These are phyloP conservation scores for Detonula confervacea DNA, from an alignment of 352 stramenopile genomes.

Conservation along the genomic window DNA sequence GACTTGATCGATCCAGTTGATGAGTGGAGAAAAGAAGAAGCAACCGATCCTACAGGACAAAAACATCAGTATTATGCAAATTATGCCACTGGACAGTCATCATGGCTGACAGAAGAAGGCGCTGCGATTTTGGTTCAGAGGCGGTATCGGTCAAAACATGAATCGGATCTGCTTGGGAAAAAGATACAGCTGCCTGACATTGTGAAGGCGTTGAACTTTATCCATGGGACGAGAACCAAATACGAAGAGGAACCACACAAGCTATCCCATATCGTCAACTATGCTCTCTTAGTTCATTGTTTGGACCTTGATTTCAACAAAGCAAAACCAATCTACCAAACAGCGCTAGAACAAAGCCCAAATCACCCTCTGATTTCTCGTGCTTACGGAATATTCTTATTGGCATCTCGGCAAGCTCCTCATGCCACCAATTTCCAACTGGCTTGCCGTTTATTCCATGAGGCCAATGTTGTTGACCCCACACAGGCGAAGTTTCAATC, in stretches of 20 bases:
- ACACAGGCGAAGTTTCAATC: conserved; percentile 54
- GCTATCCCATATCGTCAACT: conserved; percentile 73
- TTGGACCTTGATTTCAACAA: conserved; percentile 55
- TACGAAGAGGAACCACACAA: conserved; percentile 63
- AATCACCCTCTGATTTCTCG: conserved; percentile 68
- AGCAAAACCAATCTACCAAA: conserved; percentile 63
- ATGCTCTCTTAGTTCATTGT: conserved; percentile 64
- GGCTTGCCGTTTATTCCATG: conserved; percentile 55
- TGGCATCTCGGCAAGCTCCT: conserved; percentile 56
- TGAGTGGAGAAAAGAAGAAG: conserved; percentile 57
- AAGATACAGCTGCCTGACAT: conserved; percentile 54
- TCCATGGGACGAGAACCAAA: conserved; percentile 54
- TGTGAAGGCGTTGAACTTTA: conserved; percentile 63
- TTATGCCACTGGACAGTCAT: conserved; percentile 65
- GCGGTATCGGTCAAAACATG: conserved; percentile 57
- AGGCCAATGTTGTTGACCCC: conserved; percentile 58
- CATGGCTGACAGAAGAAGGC: conserved; percentile 64
- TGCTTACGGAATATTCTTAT: conserved; percentile 71
- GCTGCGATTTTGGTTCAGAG: conserved; percentile 63
- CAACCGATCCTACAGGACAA: conserved; percentile 37
- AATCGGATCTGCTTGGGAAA: conserved; percentile 44
- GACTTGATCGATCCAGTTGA: conserved; percentile 65
- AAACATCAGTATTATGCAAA: conserved; percentile 63
- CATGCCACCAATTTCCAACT: conserved; percentile 54
- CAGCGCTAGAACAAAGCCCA: conserved; percentile 57